phyloP scores from a whole-genome alignment of 208 protist species.

The Trypanosoma mega region DNA sequence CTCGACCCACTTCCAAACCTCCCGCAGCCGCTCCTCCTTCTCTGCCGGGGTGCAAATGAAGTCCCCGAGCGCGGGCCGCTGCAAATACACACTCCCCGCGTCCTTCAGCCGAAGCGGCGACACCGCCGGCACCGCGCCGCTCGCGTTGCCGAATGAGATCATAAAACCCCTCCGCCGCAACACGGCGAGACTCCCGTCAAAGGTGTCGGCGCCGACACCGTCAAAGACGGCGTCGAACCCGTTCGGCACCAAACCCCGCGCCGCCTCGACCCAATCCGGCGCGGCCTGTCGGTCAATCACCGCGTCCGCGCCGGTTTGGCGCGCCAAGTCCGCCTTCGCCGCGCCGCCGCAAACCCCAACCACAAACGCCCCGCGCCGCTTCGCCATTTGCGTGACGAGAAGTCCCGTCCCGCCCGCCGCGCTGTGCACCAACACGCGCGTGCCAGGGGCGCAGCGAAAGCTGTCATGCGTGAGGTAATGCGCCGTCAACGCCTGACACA shows the following conservation, averaged over 20 bases:
- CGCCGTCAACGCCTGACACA: slow-evolving; percentile 85
- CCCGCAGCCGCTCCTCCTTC: slow-evolving; percentile 31
- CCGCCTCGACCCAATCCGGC: slow-evolving; percentile 52
- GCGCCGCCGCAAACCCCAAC: slow-evolving; percentile 81
- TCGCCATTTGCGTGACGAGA: slow-evolving; percentile 90
- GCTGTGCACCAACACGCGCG: slow-evolving; percentile 82
- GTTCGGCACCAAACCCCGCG: slow-evolving; percentile 48
- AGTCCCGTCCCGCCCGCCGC: slow-evolving; percentile 86
- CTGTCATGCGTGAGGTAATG: slow-evolving; percentile 83
- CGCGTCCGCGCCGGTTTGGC: slow-evolving; percentile 53
- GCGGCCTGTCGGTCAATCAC: slow-evolving; percentile 68
- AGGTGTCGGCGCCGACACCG: slow-evolving; percentile 85
- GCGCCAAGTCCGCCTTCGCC: slow-evolving; percentile 67
- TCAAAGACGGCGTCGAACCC: slow-evolving; percentile 88
- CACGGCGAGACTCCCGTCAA: slow-evolving; percentile 58
- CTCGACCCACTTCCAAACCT: slow-evolving; percentile 69
- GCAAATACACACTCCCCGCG: slow-evolving; percentile 76
- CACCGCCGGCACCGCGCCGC: slow-evolving; percentile 70
- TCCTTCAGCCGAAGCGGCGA: slow-evolving; percentile 53
- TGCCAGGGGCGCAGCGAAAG: slow-evolving; percentile 39
- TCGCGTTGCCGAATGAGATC: slow-evolving; percentile 91
- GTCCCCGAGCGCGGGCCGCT: slow-evolving; percentile 71
- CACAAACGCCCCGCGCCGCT: slow-evolving; percentile 84
- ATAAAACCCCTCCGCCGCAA: slow-evolving; percentile 80
- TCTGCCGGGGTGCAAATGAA: slow-evolving; percentile 50